Conservation (phyloP, 805 yeast species). For the Scheffersomyces lignosus region DNA sequence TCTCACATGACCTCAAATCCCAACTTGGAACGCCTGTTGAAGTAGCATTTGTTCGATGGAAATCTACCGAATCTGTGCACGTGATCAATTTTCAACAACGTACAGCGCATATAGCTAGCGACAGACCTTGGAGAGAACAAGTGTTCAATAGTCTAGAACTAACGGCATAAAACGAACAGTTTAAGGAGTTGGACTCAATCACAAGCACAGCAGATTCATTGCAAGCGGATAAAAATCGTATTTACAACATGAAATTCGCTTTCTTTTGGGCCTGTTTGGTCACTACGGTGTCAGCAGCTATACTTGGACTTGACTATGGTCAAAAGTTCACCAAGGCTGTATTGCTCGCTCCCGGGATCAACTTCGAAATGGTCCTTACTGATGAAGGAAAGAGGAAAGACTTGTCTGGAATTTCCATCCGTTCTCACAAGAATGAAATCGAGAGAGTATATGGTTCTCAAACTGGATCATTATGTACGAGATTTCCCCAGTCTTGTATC, state of each 20-base stretch:
- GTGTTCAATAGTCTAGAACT: too few species aligned
- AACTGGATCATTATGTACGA: constrained; percentile 65
- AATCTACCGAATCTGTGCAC: too few species aligned
- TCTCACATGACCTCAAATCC: too few species aligned
- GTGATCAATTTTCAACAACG: too few species aligned
- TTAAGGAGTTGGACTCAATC: too few species aligned
- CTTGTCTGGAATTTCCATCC: constrained; percentile 71
- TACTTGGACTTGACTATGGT: constrained; percentile 88
- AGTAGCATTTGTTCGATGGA: too few species aligned
- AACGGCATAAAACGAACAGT: too few species aligned
- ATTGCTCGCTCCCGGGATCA: constrained; percentile 85
- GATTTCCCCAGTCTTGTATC: constrained; percentile 72
- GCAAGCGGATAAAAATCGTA: too few species aligned
- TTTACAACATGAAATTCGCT: background rate
- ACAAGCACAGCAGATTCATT: too few species aligned
- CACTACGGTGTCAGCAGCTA: constrained; percentile 47
- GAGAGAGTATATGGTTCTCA: constrained; percentile 79
- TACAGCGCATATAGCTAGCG: too few species aligned
- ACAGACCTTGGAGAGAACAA: too few species aligned
- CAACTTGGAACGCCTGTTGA: too few species aligned
- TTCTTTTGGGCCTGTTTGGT: background rate
- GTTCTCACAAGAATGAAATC: constrained; percentile 34
- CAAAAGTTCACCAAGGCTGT: constrained; percentile 85
- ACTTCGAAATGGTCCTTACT: constrained; percentile 84
- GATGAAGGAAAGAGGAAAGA: constrained; percentile 93